Conservation (phyloP, 805 yeast species). For the Pichia heedii region DNA sequence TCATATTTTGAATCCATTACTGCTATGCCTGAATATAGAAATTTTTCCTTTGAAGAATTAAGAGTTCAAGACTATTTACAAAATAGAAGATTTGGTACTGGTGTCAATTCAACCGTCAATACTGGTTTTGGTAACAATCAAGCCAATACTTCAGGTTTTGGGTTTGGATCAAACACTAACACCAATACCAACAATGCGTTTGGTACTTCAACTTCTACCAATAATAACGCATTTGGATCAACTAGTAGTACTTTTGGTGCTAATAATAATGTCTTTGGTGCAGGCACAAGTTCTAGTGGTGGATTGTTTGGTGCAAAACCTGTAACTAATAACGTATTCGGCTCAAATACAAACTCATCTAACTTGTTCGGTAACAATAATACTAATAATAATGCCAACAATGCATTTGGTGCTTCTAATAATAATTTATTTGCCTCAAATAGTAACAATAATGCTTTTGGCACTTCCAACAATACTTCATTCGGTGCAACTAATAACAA, state of each 20-base stretch:
- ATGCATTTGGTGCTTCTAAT: not conserved
- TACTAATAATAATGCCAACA: not conserved
- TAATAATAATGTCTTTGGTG: conserved; percentile 8
- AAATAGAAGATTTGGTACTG: conserved; percentile 51
- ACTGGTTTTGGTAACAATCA: conserved; percentile 26
- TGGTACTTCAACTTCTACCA: conserved; percentile 17
- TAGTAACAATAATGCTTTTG: conserved; percentile 6
- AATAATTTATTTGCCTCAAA: conserved; percentile 12
- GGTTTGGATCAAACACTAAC: conserved; percentile 16
- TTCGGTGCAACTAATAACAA: conserved; percentile 8
- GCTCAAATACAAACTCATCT: conserved; percentile 15
- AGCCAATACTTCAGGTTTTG: conserved; percentile 9
- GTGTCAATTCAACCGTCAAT: conserved; percentile 15
- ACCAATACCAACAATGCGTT: conserved; percentile 19
- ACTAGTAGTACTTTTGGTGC: conserved; percentile 15
- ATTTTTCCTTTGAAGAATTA: conserved; percentile 78
- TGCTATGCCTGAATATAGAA: conserved; percentile 84
- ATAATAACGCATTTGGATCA: conserved; percentile 10
- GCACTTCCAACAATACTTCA: not conserved
- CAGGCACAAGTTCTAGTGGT: conserved; percentile 23
- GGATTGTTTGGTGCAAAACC: conserved; percentile 18
- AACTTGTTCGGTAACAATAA: conserved; percentile 35
- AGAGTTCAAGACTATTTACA: conserved; percentile 81
- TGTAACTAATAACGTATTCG: conserved; percentile 13
- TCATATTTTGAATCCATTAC: conserved; percentile 65